phyloP scores from a whole-genome alignment of 2,329 filamentous ascomycete species.

The Cordyceps cateniannulata region DNA sequence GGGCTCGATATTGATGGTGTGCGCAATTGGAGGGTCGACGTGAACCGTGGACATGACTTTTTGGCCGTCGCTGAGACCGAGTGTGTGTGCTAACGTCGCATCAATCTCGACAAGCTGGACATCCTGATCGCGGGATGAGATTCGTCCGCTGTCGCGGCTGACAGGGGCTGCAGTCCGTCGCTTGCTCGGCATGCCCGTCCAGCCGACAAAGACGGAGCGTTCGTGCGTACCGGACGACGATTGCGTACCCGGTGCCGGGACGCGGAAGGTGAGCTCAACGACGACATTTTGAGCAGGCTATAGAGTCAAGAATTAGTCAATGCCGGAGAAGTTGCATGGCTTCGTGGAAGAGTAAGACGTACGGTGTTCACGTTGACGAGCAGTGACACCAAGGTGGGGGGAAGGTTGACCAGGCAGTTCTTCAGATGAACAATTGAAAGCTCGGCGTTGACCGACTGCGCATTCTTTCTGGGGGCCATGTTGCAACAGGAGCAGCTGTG shows the following conservation, averaged over 20 bases:
- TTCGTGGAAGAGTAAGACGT: conserved; percentile 28
- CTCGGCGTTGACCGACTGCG: conserved; percentile 67
- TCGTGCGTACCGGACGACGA: conserved; percentile 42
- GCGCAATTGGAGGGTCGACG: conserved; percentile 81
- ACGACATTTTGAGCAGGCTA: conserved; percentile 93
- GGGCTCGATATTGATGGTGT: conserved; percentile 95
- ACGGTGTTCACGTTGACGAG: conserved; percentile 88
- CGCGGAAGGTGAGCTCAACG: conserved; percentile 74
- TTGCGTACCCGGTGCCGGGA: conserved; percentile 41
- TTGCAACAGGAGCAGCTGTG: conserved; percentile 9
- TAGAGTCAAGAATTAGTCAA: conserved; percentile 15
- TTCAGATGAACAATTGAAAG: conserved; percentile 81
- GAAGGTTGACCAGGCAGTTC: conserved; percentile 92
- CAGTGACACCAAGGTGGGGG: conserved; percentile 73
- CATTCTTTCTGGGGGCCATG: conserved; percentile 48
- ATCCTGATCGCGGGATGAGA: conserved; percentile 66
- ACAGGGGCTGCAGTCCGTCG: conserved; percentile 68
- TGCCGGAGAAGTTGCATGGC: neutral
- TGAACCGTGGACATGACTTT: conserved; percentile 70
- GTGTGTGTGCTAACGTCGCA: conserved; percentile 68
- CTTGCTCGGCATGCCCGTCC: conserved; percentile 97
- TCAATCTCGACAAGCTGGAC: conserved; percentile 77
- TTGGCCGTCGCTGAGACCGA: conserved; percentile 75
- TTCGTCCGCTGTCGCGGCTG: conserved; percentile 59
- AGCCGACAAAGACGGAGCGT: conserved; percentile 79